These are phyloP conservation scores for Aureobasidium melanogenum DNA, from an alignment of 2,329 filamentous ascomycete species.

Conservation along the genomic window DNA sequence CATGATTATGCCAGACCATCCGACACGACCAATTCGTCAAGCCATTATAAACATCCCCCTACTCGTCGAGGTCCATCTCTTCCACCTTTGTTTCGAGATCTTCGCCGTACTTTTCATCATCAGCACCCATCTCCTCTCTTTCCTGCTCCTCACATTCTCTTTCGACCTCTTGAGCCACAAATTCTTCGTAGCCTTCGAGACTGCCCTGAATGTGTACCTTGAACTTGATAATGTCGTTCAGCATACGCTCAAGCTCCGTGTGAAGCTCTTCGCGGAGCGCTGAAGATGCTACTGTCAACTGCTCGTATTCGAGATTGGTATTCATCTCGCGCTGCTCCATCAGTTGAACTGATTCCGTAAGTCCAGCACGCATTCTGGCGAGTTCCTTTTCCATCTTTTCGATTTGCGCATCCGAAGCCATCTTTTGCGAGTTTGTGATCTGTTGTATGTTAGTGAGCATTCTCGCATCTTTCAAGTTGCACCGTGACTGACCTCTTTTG, in stretches of 20 bases:
- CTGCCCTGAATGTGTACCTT: slow-evolving; percentile 94
- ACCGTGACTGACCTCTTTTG: slow-evolving; percentile 56
- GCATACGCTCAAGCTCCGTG: slow-evolving; percentile 88
- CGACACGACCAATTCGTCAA: not conserved
- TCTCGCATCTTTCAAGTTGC: not conserved
- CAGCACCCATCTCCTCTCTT: slow-evolving; percentile 16
- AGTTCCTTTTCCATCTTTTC: slow-evolving; percentile 98
- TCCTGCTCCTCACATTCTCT: slow-evolving; percentile 44
- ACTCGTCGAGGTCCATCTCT: slow-evolving; percentile 10
- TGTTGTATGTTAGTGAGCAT: slow-evolving; percentile 24
- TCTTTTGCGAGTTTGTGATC: slow-evolving; percentile 74
- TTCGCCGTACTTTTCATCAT: slow-evolving; percentile 5
- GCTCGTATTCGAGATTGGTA: slow-evolving; percentile 94
- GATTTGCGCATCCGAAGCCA: slow-evolving; percentile 84
- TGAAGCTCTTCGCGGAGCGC: slow-evolving; percentile 92
- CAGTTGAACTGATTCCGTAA: slow-evolving; percentile 79
- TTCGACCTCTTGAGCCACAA: slow-evolving; percentile 89
- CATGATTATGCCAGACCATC: not conserved
- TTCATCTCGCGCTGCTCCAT: slow-evolving; percentile 96
- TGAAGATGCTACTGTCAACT: slow-evolving; percentile 75
- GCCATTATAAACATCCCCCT: not conserved
- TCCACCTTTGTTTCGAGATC: not conserved
- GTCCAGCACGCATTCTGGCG: slow-evolving; percentile 77
- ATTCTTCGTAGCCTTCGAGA: slow-evolving; percentile 87
- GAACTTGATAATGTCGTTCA: slow-evolving; percentile 97